Conservation (phyloP, 2,329 filamentous ascomycete species). For the Fusarium nygamai region DNA sequence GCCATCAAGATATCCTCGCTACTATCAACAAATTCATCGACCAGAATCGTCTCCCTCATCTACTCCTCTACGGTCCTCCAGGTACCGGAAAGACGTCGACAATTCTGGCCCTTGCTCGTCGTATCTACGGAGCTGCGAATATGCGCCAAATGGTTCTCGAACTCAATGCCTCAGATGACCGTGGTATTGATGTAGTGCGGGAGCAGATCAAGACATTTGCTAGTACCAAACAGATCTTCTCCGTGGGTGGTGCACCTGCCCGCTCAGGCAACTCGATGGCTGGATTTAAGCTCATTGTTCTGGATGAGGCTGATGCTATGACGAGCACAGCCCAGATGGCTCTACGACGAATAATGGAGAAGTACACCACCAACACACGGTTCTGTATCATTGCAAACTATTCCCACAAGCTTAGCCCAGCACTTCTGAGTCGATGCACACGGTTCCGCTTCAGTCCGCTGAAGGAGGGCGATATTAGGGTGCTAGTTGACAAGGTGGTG, state of each 20-base stretch:
- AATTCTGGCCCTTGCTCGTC: slow-evolving; percentile 88
- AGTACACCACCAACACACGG: slow-evolving; percentile 96
- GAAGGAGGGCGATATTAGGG: slow-evolving; percentile 86
- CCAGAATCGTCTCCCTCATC: slow-evolving; percentile 90
- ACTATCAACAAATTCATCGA: slow-evolving; percentile 99
- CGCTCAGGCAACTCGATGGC: slow-evolving; percentile 64
- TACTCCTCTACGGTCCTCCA: slow-evolving; percentile 95
- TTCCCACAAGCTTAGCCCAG: slow-evolving; percentile 95
- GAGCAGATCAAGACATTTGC: slow-evolving; percentile 99
- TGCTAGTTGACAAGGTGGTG: slow-evolving; percentile 88
- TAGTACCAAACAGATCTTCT: slow-evolving; percentile 97
- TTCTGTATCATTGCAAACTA: slow-evolving; percentile 99
- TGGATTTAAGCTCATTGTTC: slow-evolving; percentile 92
- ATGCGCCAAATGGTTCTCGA: slow-evolving; percentile 99
- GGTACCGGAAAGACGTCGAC: slow-evolving; percentile 98
- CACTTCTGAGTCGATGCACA: slow-evolving; percentile 91
- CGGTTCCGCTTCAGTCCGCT: slow-evolving; percentile 94
- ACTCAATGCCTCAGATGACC: slow-evolving; percentile 95
- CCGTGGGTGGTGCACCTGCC: slow-evolving; percentile 64
- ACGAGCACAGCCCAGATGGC: slow-evolving; percentile 99
- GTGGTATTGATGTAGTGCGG: slow-evolving; percentile 96
- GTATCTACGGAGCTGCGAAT: slow-evolving; percentile 91
- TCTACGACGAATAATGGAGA: slow-evolving; percentile 95
- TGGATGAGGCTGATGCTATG: slow-evolving; percentile 99
- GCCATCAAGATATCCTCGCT: slow-evolving; percentile 95